phyloP scores from a whole-genome alignment of 1,284 basidiomycete genomes.

The Volvariella surrecta region DNA sequence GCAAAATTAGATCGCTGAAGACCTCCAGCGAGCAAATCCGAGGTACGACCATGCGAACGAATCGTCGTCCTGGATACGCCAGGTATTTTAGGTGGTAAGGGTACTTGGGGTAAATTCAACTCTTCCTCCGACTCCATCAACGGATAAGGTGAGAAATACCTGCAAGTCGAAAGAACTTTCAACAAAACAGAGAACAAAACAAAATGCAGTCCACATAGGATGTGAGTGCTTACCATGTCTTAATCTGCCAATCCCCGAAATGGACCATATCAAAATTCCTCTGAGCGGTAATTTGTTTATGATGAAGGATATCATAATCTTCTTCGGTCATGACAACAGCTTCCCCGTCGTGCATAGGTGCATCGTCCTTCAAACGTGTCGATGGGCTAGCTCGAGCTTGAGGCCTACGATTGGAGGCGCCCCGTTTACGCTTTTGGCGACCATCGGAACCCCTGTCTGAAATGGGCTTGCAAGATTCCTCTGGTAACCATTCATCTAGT shows the following conservation, averaged over 20 bases:
- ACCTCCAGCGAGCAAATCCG: slow-evolving; percentile 60
- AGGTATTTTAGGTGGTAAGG: slow-evolving; percentile 26
- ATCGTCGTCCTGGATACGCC: slow-evolving; percentile 37
- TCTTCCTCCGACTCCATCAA: slow-evolving; percentile 55
- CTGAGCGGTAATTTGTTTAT: slow-evolving; percentile 57
- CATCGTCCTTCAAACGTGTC: not conserved
- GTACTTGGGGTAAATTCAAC: slow-evolving; percentile 21
- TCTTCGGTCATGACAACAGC: slow-evolving; percentile 47
- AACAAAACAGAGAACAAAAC: slow-evolving; percentile 8
- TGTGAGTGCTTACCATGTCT: slow-evolving; percentile 59
- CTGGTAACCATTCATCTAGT: slow-evolving; percentile 68
- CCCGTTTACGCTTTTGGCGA: slow-evolving; percentile 1
- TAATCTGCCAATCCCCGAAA: slow-evolving; percentile 71
- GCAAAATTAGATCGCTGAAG: slow-evolving; percentile 42
- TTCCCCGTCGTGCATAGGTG: not conserved
- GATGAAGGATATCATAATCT: slow-evolving; percentile 57
- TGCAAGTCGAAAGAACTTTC: slow-evolving; percentile 21
- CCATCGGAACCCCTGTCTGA: not conserved
- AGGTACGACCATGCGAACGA: slow-evolving; percentile 59
- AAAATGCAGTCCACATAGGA: slow-evolving; percentile 4
- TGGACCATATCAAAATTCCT: slow-evolving; percentile 73
- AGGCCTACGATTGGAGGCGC: slow-evolving; percentile 2
- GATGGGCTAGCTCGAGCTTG: slow-evolving; percentile 1
- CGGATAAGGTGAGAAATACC: slow-evolving; percentile 89
- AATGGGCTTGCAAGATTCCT: slow-evolving; percentile 22